Percentiles rank a stretch among this genome's conserved stretches.
These are phyloP conservation scores for Rubia yunnanensis DNA, from an alignment of 257 asterid genomes.

Conservation along the genomic window DNA sequence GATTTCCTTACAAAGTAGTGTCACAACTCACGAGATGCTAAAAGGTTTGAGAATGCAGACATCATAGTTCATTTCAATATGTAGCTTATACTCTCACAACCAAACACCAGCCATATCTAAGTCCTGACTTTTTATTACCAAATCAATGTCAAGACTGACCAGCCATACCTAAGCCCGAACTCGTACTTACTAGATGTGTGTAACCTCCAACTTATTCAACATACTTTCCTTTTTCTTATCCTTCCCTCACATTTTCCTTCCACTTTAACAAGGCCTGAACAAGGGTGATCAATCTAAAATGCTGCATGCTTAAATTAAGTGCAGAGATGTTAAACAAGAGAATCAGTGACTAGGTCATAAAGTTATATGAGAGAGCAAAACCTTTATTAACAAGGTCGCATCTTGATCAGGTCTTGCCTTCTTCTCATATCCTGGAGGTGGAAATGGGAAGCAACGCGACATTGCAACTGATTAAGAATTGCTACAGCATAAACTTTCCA, in stretches of 20 bases:
- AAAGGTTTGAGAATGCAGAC: background rate
- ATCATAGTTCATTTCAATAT: background rate
- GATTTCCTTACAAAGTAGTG: background rate
- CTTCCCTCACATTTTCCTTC: background rate
- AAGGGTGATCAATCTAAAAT: background rate
- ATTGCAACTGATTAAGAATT: constrained; percentile 44
- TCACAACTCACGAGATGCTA: background rate
- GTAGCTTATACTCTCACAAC: background rate
- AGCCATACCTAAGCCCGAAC: background rate
- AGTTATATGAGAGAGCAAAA: constrained; percentile 16
- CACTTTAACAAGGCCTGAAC: background rate
- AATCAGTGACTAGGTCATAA: background rate
- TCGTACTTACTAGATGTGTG: background rate
- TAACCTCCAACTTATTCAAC: background rate
- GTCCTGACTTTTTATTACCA: background rate
- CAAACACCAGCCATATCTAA: background rate
- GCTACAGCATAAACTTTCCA: constrained; percentile 21
- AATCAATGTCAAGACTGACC: background rate
- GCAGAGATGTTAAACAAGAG: constrained; percentile 2
- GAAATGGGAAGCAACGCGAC: constrained; percentile 98
- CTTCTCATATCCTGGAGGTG: constrained; percentile 88
- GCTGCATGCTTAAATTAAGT: constrained; percentile 2
- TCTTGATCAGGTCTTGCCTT: constrained; percentile 48
- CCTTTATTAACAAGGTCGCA: constrained; percentile 57
- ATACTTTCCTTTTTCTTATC: background rate